These are phyloP conservation scores for Russula compacta DNA, from an alignment of 768 basidiomycete genomes.

Conservation along the genomic window DNA sequence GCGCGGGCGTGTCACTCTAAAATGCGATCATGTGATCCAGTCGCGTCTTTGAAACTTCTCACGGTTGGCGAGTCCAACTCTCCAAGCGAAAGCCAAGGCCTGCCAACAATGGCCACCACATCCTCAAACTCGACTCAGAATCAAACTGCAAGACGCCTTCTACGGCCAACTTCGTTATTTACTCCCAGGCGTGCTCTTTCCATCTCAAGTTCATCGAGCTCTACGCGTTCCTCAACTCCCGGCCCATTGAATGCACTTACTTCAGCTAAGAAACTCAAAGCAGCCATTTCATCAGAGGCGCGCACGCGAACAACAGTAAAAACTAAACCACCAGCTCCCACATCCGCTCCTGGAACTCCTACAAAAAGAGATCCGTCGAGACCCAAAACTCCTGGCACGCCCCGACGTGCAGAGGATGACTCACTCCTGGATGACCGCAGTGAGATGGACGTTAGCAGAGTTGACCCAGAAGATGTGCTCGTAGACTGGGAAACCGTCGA, in stretches of 20 bases:
- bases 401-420: conserved; percentile 36
- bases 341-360: conserved; percentile 16
- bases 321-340: conserved; percentile 15
- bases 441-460: conserved; percentile 68
- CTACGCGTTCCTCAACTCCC: conserved; percentile 11
- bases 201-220: conserved; percentile 3
- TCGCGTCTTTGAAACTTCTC: conserved; percentile 5
- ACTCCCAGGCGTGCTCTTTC: conserved; percentile 11
- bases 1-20: no score
- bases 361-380: conserved; percentile 17
- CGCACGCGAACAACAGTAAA: conserved; percentile 18
- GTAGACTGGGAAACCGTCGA: conserved; percentile 71
- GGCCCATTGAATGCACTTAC: conserved; percentile 10
- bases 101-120: conserved; percentile 1
- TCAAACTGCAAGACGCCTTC: conserved; percentile 4
- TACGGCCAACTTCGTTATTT: conserved; percentile 11
- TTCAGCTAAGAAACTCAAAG: conserved; percentile 20
- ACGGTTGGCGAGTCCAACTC: neutral
- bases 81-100: neutral
- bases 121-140: neutral
- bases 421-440: conserved; percentile 43
- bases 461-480: conserved; percentile 67
- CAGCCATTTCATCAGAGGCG: conserved; percentile 17
- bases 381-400: conserved; percentile 30
- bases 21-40: conserved; percentile 8